Evolutionary conservation across 345 rosid species (phyloP).

Genomic region (Syzygium oleosum): DNA sequence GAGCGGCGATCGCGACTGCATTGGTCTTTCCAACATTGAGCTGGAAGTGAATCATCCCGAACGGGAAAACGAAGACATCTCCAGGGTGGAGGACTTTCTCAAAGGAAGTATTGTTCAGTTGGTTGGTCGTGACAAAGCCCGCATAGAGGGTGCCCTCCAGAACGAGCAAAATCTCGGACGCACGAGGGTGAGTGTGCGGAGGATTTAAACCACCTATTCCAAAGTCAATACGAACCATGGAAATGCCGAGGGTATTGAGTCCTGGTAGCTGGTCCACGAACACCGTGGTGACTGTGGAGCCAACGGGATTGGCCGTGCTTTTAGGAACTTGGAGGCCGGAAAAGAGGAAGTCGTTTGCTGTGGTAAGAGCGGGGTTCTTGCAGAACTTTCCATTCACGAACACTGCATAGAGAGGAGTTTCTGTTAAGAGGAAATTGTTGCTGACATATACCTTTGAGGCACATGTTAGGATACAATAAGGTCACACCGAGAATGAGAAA

Average conservation of each 20-base stretch:
- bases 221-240: not conserved
- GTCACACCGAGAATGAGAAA: not conserved
- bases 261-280: not conserved
- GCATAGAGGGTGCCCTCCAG: not conserved
- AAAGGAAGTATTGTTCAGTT: not conserved
- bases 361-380: not conserved
- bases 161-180: not conserved
- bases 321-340: not conserved
- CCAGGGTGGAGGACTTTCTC: not conserved
- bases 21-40: not conserved
- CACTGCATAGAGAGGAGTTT: not conserved
- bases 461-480: not conserved
- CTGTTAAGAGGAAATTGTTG: not conserved
- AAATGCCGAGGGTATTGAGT: not conserved
- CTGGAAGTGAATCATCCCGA: not conserved
- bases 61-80: not conserved
- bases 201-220: not conserved
- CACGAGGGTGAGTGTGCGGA: not conserved
- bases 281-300: not conserved
- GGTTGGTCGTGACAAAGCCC: not conserved
- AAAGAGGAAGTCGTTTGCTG: not conserved
- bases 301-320: not conserved
- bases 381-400: not conserved
- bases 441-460: not conserved
- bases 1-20: not conserved